These are phyloP conservation scores for Amaranthus hypochondriacus DNA, from an alignment of 148 eudicot genomes.

Conservation along the genomic window DNA sequence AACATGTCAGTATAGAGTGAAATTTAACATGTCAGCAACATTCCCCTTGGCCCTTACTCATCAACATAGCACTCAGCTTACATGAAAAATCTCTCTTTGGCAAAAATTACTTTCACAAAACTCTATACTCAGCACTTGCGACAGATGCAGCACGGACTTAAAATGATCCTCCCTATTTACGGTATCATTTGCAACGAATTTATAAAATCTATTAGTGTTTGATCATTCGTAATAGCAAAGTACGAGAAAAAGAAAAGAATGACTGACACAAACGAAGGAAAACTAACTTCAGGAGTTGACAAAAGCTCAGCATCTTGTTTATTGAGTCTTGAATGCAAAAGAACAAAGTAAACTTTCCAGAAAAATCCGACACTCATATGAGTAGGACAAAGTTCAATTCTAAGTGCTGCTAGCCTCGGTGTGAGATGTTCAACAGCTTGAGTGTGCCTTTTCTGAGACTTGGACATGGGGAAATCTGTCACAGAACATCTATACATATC, in stretches of 20 bases:
- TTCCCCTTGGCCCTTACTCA: too few relatives aligned
- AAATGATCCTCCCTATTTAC: too few relatives aligned
- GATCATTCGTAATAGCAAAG: neutral
- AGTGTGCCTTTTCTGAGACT: conserved; percentile 60
- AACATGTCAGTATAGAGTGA: too few relatives aligned
- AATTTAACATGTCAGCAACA: too few relatives aligned
- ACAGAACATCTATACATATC: conserved; percentile 4
- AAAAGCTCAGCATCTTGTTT: conserved; percentile 66
- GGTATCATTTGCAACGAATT: too few relatives aligned
- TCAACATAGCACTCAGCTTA: too few relatives aligned
- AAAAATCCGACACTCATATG: conserved; percentile 81
- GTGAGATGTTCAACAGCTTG: conserved; percentile 60
- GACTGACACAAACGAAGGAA: neutral
- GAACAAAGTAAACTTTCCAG: conserved; percentile 92
- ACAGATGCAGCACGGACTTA: too few relatives aligned
- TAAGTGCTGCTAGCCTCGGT: conserved; percentile 83
- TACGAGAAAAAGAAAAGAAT: neutral
- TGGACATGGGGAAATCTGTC: conserved; percentile 74
- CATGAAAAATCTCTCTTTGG: too few relatives aligned
- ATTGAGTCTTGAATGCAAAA: conserved; percentile 71
- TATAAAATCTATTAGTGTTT: neutral
- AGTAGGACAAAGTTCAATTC: conserved; percentile 76
- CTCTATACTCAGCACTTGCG: too few relatives aligned
- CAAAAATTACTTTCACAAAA: too few relatives aligned
- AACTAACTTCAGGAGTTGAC: conserved; percentile 67